A percentile compares a stretch with the other conserved stretches of the same genome.
These are phyloP conservation scores for Leccinellum albellum DNA, from an alignment of 768 basidiomycete species.

Conservation along the genomic window DNA sequence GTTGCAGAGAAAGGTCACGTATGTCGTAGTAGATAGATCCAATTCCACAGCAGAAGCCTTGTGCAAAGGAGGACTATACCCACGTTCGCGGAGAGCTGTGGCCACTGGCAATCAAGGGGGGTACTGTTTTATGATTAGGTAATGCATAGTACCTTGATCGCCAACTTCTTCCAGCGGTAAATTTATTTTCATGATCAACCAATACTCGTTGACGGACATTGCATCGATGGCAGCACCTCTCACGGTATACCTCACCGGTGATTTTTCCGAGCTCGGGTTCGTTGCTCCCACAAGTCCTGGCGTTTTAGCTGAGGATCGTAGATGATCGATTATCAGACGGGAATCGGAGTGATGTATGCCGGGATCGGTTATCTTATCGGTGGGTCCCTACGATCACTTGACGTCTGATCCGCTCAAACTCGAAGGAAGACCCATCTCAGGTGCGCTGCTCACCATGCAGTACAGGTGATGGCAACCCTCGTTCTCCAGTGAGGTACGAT, in stretches of 20 bases:
- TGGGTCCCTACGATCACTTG: slow-evolving; percentile 10
- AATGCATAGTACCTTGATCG: no score
- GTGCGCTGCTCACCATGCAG: slow-evolving; percentile 46
- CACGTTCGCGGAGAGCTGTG: no score
- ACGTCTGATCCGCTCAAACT: neutral
- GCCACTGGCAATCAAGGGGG: no score
- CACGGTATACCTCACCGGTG: slow-evolving; percentile 8
- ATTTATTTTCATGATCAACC: neutral
- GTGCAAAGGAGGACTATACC: no score
- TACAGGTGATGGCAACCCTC: slow-evolving; percentile 57
- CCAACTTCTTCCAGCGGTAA: no score
- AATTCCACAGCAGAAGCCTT: no score
- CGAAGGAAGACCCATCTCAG: slow-evolving; percentile 52
- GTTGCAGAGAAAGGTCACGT: no score
- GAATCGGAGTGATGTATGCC: slow-evolving; percentile 1
- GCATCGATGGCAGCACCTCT: slow-evolving; percentile 37
- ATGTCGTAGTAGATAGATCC: no score
- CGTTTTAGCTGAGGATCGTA: no score
- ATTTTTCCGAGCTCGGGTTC: slow-evolving; percentile 47
- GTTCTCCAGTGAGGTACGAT: slow-evolving; percentile 45
- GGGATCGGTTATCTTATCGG: slow-evolving; percentile 19
- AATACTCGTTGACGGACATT: slow-evolving; percentile 27
- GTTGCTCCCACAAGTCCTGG: neutral
- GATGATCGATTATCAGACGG: neutral
- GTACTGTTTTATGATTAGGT: no score